Evolutionary conservation across 2,329 filamentous ascomycete genomes (phyloP).

Genomic region (Paecilomyces sp.): DNA sequence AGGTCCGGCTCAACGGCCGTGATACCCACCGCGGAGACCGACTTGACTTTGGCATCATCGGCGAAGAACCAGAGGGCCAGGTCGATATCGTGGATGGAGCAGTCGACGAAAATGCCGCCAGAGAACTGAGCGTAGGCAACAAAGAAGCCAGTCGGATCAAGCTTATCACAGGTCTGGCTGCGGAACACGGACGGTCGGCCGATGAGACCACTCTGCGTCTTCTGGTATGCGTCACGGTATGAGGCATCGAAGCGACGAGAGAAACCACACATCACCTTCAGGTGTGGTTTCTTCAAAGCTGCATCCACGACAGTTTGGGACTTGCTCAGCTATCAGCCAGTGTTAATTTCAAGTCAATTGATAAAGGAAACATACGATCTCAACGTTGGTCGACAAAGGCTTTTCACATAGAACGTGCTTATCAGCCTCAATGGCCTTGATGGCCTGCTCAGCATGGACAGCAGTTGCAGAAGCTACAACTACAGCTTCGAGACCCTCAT

Average conservation of each 20-base stretch:
- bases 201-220: slow-evolving; percentile 44
- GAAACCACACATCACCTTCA: slow-evolving; percentile 56
- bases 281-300: slow-evolving; percentile 41
- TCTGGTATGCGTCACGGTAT: slow-evolving; percentile 48
- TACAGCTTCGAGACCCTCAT: slow-evolving; percentile 43
- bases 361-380: slow-evolving; percentile 36
- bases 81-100: slow-evolving; percentile 59
- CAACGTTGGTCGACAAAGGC: slow-evolving; percentile 42
- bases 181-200: slow-evolving; percentile 51
- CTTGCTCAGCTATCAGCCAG: slow-evolving; percentile 23
- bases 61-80: slow-evolving; percentile 33
- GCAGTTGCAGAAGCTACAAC: slow-evolving; percentile 44
- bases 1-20: slow-evolving; percentile 23
- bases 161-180: slow-evolving; percentile 56
- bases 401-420: slow-evolving; percentile 47
- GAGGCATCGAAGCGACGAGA: slow-evolving; percentile 54
- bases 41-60: slow-evolving; percentile 19
- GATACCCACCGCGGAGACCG: slow-evolving; percentile 22
- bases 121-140: slow-evolving; percentile 54
- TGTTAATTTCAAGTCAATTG: neutral
- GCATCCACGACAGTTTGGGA: slow-evolving; percentile 50
- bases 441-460: slow-evolving; percentile 43
- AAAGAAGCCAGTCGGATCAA: slow-evolving; percentile 55
- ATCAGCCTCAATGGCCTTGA: slow-evolving; percentile 42
- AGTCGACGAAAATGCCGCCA: slow-evolving; percentile 60